Conservation (phyloP, 345 rosid species). For the Eutrema heterophyllum region DNA sequence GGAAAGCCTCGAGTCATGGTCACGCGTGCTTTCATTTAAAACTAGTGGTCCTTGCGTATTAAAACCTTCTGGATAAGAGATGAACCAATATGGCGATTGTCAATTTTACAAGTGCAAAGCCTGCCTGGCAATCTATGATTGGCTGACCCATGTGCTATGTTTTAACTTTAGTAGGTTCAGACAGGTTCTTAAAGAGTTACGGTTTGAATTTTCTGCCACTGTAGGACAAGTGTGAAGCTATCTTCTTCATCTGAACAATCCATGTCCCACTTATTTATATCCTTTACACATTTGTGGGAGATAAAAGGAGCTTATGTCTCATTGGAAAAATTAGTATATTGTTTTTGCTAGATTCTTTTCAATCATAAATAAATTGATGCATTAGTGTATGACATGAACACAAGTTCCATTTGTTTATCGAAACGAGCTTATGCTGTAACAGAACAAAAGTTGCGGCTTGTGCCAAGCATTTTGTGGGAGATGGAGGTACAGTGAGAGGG, state of each 20-base stretch:
- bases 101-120: not conserved
- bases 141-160: conserved; percentile 9
- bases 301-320: not conserved
- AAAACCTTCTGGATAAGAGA: not conserved
- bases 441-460: conserved; percentile 54
- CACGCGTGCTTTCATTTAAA: not conserved
- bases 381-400: not conserved
- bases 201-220: conserved; percentile 18
- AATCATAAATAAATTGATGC: not conserved
- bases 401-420: not conserved
- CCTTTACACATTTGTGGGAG: not conserved
- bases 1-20: not conserved
- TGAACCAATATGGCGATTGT: not conserved
- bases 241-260: not conserved
- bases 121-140: not conserved
- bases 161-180: not conserved
- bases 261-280: not conserved
- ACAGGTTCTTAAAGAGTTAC: conserved; percentile 9
- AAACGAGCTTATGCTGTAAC: conserved; percentile 1
- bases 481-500: conserved; percentile 53
- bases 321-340: not conserved
- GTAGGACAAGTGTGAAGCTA: conserved; percentile 22
- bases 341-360: not conserved
- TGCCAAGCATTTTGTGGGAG: conserved; percentile 61
- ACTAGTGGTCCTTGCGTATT: conserved; percentile 15